Conservation (phyloP, 345 rosid genomes). For the Capsella bursapastoris region DNA sequence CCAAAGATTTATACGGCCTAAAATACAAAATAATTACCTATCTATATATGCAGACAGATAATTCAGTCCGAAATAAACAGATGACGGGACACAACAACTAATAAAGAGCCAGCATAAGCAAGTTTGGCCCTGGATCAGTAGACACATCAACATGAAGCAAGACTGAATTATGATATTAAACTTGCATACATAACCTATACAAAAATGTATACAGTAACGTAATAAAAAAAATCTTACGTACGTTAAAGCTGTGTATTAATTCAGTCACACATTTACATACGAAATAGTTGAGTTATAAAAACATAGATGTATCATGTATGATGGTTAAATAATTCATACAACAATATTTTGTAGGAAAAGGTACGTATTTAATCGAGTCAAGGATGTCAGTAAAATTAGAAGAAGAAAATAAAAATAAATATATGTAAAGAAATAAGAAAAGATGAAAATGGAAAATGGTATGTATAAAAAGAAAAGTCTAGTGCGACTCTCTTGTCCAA, state of each 20-base stretch:
- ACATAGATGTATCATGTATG: background rate
- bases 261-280: background rate
- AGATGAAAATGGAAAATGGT: slow-evolving; percentile 11
- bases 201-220: no score
- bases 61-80: no score
- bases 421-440: slow-evolving; percentile 13
- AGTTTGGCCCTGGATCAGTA: no score
- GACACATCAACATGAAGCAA: no score
- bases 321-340: background rate
- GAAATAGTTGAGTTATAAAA: background rate
- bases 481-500: slow-evolving; percentile 18
- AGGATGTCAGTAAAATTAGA: background rate
- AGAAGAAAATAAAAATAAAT: background rate
- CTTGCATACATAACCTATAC: no score
- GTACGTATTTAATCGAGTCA: background rate
- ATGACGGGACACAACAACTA: no score
- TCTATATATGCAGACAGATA: no score
- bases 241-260: background rate
- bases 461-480: slow-evolving; percentile 32
- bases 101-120: no score
- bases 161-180: no score
- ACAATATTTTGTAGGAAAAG: background rate
- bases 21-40: no score
- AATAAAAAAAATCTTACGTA: no score
- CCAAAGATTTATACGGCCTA: no score